A percentile compares a stretch with the other conserved stretches of the same genome.
Evolutionary conservation across 2,329 filamentous ascomycete genomes (phyloP).

Genomic region (Lecanicillium sp.): DNA sequence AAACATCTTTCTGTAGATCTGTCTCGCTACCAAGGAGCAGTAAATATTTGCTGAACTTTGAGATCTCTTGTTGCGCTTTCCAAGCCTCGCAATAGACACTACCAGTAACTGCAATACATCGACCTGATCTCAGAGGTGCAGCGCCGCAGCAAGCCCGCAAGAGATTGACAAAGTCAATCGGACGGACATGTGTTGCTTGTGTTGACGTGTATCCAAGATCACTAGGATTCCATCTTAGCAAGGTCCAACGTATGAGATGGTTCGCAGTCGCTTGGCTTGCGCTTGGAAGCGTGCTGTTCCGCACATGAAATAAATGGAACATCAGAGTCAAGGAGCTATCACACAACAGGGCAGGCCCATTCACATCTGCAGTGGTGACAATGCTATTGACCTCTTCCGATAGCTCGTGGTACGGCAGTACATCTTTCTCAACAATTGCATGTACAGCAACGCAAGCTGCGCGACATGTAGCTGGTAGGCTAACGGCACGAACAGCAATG

Average conservation of each 20-base stretch:
- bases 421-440: constrained; percentile 53
- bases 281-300: constrained; percentile 60
- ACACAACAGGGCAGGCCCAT: constrained; percentile 69
- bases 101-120: constrained; percentile 31
- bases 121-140: constrained; percentile 21
- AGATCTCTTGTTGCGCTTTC: constrained; percentile 33
- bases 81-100: constrained; percentile 41
- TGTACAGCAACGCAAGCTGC: constrained; percentile 69
- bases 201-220: constrained; percentile 21
- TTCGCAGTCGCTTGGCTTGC: constrained; percentile 60
- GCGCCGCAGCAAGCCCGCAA: constrained; percentile 61
- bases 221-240: constrained; percentile 78
- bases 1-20: not conserved
- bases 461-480: constrained; percentile 63
- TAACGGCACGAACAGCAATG: constrained; percentile 61
- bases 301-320: constrained; percentile 57
- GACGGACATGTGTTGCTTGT: constrained; percentile 43
- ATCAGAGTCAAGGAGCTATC: constrained; percentile 74
- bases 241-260: constrained; percentile 73
- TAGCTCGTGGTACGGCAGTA: constrained; percentile 62
- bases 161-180: constrained; percentile 59
- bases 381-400: constrained; percentile 65
- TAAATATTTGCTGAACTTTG: constrained; percentile 44
- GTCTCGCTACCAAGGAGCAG: constrained; percentile 37
- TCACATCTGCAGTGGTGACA: constrained; percentile 69